Conservation (phyloP, 441 rosid species). For the Capsella rubella region DNA sequence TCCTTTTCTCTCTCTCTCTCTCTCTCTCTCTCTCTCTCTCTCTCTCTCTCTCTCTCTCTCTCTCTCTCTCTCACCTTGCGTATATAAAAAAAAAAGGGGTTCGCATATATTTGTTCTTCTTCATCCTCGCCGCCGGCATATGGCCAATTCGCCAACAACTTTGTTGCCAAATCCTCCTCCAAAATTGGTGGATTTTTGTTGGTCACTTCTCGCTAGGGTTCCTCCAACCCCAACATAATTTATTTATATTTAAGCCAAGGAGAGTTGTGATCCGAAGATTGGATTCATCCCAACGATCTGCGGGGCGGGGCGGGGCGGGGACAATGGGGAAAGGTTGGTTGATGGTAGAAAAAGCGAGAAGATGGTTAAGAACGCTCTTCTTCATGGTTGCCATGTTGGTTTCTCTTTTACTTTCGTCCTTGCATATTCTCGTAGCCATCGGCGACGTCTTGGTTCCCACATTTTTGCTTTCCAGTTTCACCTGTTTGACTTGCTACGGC, state of each 20-base stretch:
- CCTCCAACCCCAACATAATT: constrained; percentile 22
- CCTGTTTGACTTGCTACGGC: constrained; percentile 60
- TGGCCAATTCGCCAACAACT: constrained; percentile 43
- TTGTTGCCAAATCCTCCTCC: constrained; percentile 30
- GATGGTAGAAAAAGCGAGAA: constrained; percentile 58
- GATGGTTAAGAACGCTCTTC: constrained; percentile 63
- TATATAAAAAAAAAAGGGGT: background rate
- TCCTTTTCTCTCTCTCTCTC: background rate
- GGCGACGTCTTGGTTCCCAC: constrained; percentile 63
- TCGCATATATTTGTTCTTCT: background rate
- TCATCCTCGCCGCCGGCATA: constrained; percentile 33
- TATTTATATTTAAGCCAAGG: background rate
- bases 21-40: background rate
- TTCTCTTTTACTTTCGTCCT: constrained; percentile 66
- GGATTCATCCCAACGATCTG: background rate
- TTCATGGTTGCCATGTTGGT: constrained; percentile 80
- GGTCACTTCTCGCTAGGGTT: constrained; percentile 34
- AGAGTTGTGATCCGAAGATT: constrained; percentile 10
- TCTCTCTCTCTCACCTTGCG: background rate
- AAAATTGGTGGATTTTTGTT: constrained; percentile 40
- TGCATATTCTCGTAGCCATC: constrained; percentile 70
- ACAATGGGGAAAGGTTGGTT: constrained; percentile 42
- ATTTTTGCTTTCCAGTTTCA: constrained; percentile 64
- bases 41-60: background rate
- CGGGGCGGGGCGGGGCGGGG: too few relatives aligned